Base-by-base conservation (phyloP, 352 stramenopile species). In the Globisporangium ultimum region DNA sequence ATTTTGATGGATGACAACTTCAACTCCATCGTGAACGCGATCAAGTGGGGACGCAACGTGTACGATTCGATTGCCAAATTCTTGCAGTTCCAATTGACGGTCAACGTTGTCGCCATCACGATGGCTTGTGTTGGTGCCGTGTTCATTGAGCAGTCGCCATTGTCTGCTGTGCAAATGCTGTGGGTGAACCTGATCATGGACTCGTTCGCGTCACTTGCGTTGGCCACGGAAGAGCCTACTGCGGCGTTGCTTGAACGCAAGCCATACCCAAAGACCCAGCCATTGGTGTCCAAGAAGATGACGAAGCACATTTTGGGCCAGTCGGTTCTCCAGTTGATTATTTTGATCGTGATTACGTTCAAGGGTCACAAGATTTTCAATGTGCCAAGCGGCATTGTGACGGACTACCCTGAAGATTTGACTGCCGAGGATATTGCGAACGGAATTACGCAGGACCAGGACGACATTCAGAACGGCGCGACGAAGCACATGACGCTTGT, bases 111-210 rank as follows among this genome's bases (percentile, higher is more conserved):
- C 9, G 96, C 89, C 0, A 80, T 98, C 34, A 84, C 78, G 40
- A 70, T 98, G 18, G 93, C 91, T 13, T 97, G 97, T 57, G 61
- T 98, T 24, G 89, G 86, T 21, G 87, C 91, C 1, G 70, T 85
- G 20, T 54, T 72, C 7, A 55, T 87, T 15, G 64, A 84, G 24
- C 74, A 86, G 52, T 87, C 82, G 28, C 91, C 91, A 7, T 63
- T 98, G 17, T 96, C 91, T 42, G 89, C 94, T 36, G 91, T 98
- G 1, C 96, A 98, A 75, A 96, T 99, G 88, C 75, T 99, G 15
- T 99, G 95, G 95, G 90, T 99, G 18, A 98, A 99, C 68, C 67
- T 99, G 34, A 98, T 98, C 68, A 99, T 98, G 94, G 95, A 98
- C 72, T 97, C 90, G 15, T 97, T 98, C 63, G 95, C 93, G 9